Base-by-base conservation (phyloP, 352 stramenopile genomes). In the Globisporangium heterothallicum region DNA sequence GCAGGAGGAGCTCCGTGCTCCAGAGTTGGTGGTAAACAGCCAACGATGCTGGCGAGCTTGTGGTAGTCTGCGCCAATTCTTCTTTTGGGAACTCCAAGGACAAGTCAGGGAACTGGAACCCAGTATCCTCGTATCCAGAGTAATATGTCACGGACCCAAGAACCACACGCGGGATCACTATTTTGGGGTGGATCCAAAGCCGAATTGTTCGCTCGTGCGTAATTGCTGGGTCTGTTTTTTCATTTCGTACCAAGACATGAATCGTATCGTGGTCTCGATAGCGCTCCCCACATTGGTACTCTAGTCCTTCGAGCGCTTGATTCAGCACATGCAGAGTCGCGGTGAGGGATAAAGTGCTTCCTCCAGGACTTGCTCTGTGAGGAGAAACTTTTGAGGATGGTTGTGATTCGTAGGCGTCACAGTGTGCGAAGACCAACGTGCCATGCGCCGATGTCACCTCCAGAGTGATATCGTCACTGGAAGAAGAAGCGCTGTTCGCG, bases 81-180 rank as follows among this genome's bases (percentile, higher is more conserved):
- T 45, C 14, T 12, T 36, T 12, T 22, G 57, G 42, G 30, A 56
- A 53, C 19, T 43, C 29, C 6, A 80, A 42, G 18, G 53, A 24
- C 14, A 86, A 51, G 22, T 74, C 48, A 6, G 73, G 57, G 38
- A 83, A 83, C 25, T 50, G 64, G 41, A 76, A 84, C 13, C 59
- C 59, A 36, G 53, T 53, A 40, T 84, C 75, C 45, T 86, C 72
- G 53, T 40, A 47, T 45, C 58, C 42, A 12, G 47, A 59, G 14
- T 66, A 66, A 32, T 72, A 74, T 32, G 74, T 67, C 24, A 30
- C 53, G 21, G 57, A 43, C 21, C 40, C 55, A 6, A 71, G 45
- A 8, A 41, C n/a, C 16, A 81, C 63, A 8, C 48, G 55, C 7
- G 72, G 72, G 22, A 76, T 32, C 0, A 72, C 30, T 0, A 63